phyloP scores from a whole-genome alignment of 2,329 filamentous ascomycete species.

The Akanthomyces uredinophilus region DNA sequence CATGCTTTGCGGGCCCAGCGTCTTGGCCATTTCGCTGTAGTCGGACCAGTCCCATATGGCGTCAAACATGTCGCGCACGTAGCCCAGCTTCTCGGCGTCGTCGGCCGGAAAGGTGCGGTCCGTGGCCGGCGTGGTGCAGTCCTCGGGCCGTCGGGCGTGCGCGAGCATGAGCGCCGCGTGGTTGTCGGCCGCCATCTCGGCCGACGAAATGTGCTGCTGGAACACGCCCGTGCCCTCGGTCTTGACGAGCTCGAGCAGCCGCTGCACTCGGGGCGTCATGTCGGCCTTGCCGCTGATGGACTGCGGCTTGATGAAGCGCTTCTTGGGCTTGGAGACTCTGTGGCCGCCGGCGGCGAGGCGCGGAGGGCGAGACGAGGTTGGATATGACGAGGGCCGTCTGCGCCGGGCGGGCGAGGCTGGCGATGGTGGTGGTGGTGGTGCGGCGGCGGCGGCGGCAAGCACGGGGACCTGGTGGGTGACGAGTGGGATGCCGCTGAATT shows the following conservation, averaged over 20 bases:
- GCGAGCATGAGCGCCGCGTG: background rate
- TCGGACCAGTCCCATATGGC: constrained; percentile 11
- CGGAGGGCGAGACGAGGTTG: background rate
- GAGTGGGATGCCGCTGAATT: background rate
- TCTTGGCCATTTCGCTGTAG: constrained; percentile 7
- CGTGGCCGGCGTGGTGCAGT: background rate
- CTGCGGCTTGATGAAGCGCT: constrained; percentile 7
- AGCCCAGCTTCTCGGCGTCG: background rate
- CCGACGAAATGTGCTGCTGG: background rate
- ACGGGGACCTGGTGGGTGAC: background rate
- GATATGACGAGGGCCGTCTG: background rate
- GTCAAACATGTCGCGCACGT: background rate
- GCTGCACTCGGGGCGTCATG: background rate
- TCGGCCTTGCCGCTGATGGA: background rate
- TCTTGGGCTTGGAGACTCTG: background rate
- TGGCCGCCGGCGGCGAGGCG: background rate
- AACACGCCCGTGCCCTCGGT: constrained; percentile 2
- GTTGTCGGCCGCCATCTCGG: background rate
- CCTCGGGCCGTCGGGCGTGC: background rate
- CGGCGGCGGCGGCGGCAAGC: too few relatives aligned
- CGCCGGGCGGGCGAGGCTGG: background rate
- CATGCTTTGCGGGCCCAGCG: background rate
- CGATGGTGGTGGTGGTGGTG: background rate
- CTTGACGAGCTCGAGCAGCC: background rate
- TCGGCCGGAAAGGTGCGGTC: background rate